These are phyloP conservation scores for Coleophoma eucalyptorum DNA, from an alignment of 2,329 filamentous ascomycete species.

Conservation along the genomic window DNA sequence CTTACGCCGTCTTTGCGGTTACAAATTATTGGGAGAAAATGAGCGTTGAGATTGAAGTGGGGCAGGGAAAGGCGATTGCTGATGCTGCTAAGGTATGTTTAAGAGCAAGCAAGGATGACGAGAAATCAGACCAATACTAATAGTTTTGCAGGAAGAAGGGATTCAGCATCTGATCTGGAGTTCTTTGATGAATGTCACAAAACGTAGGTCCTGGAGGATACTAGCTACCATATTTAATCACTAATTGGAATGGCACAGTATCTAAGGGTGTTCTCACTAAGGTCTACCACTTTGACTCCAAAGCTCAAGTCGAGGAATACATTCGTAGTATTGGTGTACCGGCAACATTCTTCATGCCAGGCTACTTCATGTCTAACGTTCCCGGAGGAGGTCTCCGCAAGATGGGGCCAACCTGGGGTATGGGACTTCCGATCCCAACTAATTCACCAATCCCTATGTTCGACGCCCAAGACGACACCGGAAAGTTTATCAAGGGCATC, in stretches of 20 bases:
- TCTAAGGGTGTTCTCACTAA: constrained; percentile 34
- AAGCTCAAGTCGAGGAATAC: constrained; percentile 32
- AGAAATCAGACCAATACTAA: constrained; percentile 1
- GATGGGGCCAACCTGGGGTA: constrained; percentile 19
- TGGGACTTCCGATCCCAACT: constrained; percentile 18
- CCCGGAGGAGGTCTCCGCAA: constrained; percentile 19
- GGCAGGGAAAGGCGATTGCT: constrained; percentile 44
- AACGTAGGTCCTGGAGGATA: constrained; percentile 26
- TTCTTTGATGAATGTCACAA: constrained; percentile 34
- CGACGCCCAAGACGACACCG: constrained; percentile 28
- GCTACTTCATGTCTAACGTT: constrained; percentile 49
- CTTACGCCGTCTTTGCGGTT: constrained; percentile 27
- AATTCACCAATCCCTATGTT: constrained; percentile 28
- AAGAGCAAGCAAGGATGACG: no score
- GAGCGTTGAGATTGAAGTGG: constrained; percentile 35
- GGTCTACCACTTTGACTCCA: constrained; percentile 35
- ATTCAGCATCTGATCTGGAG: constrained; percentile 44
- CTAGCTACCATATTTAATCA: no score
- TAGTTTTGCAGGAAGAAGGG: constrained; percentile 28
- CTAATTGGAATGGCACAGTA: constrained; percentile 19
- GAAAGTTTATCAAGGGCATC: constrained; percentile 28
- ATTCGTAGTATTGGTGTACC: constrained; percentile 34
- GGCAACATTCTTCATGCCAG: constrained; percentile 44
- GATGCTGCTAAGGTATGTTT: constrained; percentile 37
- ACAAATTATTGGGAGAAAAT: constrained; percentile 30